Conservation (phyloP, 495 filamentous ascomycete species). For the Neurospora sp. region DNA sequence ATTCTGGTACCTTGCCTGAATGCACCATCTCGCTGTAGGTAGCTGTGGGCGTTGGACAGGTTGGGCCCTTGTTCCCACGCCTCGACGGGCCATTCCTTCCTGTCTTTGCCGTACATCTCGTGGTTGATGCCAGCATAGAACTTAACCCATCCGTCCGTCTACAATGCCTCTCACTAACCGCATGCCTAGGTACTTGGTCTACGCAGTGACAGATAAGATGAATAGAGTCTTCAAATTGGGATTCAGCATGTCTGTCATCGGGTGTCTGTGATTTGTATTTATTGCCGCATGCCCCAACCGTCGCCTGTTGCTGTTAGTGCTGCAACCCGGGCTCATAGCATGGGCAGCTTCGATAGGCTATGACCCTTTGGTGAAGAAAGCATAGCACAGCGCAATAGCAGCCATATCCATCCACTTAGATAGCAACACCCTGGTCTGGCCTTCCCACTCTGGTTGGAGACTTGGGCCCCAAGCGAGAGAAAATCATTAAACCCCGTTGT, state of each 20-base stretch:
- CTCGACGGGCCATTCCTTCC: slow-evolving; percentile 3
- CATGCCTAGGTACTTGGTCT: background rate
- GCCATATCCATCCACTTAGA: background rate
- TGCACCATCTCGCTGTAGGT: background rate
- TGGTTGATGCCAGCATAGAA: slow-evolving; percentile 63
- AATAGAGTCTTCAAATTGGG: background rate
- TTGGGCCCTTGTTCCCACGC: slow-evolving; percentile 6
- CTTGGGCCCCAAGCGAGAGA: slow-evolving; percentile 12
- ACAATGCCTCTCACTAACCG: background rate
- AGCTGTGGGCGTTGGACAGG: background rate
- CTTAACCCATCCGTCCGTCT: slow-evolving; percentile 59
- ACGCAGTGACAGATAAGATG: background rate
- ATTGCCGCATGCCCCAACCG: background rate
- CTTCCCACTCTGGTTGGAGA: background rate
- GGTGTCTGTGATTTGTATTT: background rate
- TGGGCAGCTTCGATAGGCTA: background rate
- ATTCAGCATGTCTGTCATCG: background rate
- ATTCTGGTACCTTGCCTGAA: background rate
- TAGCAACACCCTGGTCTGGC: background rate
- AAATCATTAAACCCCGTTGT: slow-evolving; percentile 30
- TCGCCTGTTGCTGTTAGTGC: background rate
- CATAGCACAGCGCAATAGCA: background rate
- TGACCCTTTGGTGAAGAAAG: background rate
- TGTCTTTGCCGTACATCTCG: background rate
- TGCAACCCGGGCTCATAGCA: background rate